phyloP scores from a whole-genome alignment of 2,329 filamentous ascomycete genomes.

The Ambrosiella cleistominuta region DNA sequence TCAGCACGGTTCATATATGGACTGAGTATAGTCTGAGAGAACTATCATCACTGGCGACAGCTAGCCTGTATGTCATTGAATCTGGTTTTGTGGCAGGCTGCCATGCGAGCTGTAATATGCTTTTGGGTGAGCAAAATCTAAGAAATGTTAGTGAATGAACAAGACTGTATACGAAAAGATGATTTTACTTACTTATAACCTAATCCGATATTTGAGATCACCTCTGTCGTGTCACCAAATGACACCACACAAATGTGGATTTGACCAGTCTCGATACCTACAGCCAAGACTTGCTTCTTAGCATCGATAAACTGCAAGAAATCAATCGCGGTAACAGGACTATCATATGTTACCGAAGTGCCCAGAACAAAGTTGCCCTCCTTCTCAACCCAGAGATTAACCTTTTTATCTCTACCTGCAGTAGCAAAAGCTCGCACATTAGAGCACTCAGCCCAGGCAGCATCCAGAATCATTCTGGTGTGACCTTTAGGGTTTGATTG shows the following conservation, averaged over 20 bases:
- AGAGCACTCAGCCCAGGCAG: constrained; percentile 54
- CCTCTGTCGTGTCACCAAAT: neutral
- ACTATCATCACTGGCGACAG: constrained; percentile 42
- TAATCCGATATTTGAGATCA: constrained; percentile 5
- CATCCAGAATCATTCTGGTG: constrained; percentile 78
- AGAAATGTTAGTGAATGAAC: neutral
- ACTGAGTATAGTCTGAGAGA: constrained; percentile 41
- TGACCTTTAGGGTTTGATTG: constrained; percentile 69
- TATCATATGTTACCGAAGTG: constrained; percentile 30
- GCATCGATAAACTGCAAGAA: constrained; percentile 29
- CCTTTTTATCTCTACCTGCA: constrained; percentile 72
- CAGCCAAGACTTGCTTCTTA: constrained; percentile 27
- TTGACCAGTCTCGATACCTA: constrained; percentile 39
- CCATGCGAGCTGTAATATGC: constrained; percentile 54
- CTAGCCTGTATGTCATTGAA: constrained; percentile 24
- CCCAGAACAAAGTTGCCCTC: constrained; percentile 16
- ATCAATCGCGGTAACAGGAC: constrained; percentile 54
- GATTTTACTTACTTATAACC: constrained; percentile 6
- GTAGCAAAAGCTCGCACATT: constrained; percentile 51
- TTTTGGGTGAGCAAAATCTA: constrained; percentile 41
- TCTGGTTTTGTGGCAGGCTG: constrained; percentile 27
- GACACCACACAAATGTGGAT: constrained; percentile 17
- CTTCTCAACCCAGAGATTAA: constrained; percentile 48
- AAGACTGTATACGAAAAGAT: neutral
- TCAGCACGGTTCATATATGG: constrained; percentile 12